Percentiles rank a stretch among this genome's conserved stretches.
These are phyloP conservation scores for Neurospora sp. DNA, from an alignment of 2,329 filamentous ascomycete genomes.

Conservation along the genomic window DNA sequence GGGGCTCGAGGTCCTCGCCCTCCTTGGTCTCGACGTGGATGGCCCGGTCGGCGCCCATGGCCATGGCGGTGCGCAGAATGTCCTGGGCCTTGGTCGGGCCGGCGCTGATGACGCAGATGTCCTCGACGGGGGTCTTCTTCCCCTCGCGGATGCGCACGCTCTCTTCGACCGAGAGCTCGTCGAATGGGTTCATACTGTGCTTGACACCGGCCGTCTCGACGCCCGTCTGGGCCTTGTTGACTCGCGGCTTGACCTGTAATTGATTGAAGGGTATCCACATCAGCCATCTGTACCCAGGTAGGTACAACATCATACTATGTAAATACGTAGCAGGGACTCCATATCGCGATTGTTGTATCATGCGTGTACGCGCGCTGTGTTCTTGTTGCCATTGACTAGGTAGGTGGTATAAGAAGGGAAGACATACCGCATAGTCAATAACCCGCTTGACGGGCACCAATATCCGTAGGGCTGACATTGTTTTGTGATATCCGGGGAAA, in stretches of 20 bases:
- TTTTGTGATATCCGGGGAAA: not conserved
- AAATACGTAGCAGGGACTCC: not conserved
- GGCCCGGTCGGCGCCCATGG: conserved; percentile 90
- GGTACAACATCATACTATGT: not conserved
- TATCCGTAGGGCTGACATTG: conserved; percentile 59
- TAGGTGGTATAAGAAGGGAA: not conserved
- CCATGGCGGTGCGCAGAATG: conserved; percentile 90
- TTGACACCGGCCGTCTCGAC: conserved; percentile 91
- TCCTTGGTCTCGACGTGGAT: conserved; percentile 79
- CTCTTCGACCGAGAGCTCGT: conserved; percentile 96
- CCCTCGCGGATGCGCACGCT: conserved; percentile 89
- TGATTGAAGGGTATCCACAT: conserved; percentile 1
- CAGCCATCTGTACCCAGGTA: conserved; percentile 1
- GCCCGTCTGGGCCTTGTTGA: conserved; percentile 67
- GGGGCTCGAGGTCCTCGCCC: conserved; percentile 70
- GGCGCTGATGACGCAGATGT: conserved; percentile 83
- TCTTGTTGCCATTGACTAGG: not conserved
- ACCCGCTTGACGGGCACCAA: conserved; percentile 76
- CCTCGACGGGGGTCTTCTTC: conserved; percentile 66
- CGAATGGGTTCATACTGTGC: conserved; percentile 98
- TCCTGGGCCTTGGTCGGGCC: conserved; percentile 83
- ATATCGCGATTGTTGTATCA: not conserved
- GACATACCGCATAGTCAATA: conserved; percentile 72
- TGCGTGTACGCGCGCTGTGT: not conserved
- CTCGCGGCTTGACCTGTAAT: conserved; percentile 53